These are phyloP conservation scores for Phanerodontia chrysosporium DNA, from an alignment of 768 basidiomycete genomes.

Conservation along the genomic window DNA sequence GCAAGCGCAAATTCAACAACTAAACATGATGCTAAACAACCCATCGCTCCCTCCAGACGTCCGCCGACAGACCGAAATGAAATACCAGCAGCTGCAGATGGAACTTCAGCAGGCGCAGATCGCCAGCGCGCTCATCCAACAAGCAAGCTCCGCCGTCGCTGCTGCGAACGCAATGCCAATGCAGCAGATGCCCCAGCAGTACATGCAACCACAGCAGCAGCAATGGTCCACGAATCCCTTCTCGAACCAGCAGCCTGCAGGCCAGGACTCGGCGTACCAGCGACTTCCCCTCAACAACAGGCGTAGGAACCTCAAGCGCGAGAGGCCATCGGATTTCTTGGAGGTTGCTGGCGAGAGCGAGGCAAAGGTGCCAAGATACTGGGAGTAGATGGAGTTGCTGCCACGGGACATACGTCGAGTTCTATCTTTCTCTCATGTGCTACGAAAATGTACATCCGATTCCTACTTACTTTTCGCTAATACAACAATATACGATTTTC, in stretches of 20 bases:
- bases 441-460: background rate
- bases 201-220: slow-evolving; percentile 28
- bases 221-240: slow-evolving; percentile 44
- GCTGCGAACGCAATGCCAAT: slow-evolving; percentile 31
- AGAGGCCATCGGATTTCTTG: slow-evolving; percentile 80
- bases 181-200: slow-evolving; percentile 48
- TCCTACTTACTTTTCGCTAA: background rate
- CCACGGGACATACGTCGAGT: background rate
- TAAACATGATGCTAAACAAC: slow-evolving; percentile 77
- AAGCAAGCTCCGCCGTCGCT: slow-evolving; percentile 37
- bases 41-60: slow-evolving; percentile 66
- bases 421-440: background rate
- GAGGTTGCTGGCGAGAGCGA: slow-evolving; percentile 62
- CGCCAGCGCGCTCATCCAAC: slow-evolving; percentile 44
- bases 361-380: slow-evolving; percentile 66
- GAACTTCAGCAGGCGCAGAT: slow-evolving; percentile 78
- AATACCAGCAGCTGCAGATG: slow-evolving; percentile 76
- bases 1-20: slow-evolving; percentile 81
- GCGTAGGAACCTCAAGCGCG: slow-evolving; percentile 71
- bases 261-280: slow-evolving; percentile 84
- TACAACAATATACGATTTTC: background rate
- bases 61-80: slow-evolving; percentile 78
- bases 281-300: slow-evolving; percentile 79
- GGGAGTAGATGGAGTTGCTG: slow-evolving; percentile 48
- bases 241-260: slow-evolving; percentile 58